phyloP scores from a whole-genome alignment of 2,329 filamentous ascomycete species.

The Bipolaris zeicola region DNA sequence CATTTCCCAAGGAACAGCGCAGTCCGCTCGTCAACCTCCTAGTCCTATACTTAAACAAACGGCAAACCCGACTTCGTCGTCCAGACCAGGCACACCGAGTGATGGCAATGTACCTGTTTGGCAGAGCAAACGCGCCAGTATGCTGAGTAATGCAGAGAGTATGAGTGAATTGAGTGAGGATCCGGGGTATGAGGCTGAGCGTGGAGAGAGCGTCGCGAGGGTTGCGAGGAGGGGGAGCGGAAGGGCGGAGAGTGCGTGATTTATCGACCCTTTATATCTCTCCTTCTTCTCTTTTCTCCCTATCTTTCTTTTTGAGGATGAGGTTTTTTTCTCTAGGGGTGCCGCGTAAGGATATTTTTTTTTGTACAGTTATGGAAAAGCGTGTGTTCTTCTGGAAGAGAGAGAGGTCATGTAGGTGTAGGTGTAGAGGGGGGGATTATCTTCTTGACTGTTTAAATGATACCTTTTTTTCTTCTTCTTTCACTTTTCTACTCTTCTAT shows the following conservation, averaged over 20 bases:
- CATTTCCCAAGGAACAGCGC: conserved; percentile 27
- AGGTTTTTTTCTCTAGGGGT: no score
- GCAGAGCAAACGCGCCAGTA: conserved; percentile 42
- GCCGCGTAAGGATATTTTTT: no score
- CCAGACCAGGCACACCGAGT: conserved; percentile 35
- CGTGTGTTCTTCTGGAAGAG: no score
- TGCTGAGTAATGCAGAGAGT: conserved; percentile 38
- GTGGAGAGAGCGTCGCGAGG: conserved; percentile 8
- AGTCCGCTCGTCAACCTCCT: conserved; percentile 35
- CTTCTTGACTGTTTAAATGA: no score
- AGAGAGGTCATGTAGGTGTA: no score
- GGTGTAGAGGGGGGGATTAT: no score
- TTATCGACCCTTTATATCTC: background rate
- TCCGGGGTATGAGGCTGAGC: conserved; percentile 13
- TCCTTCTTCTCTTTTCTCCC: conserved; percentile 3
- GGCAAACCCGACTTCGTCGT: conserved; percentile 4
- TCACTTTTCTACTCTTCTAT: no score
- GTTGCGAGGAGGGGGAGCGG: conserved; percentile 17
- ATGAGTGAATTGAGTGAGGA: conserved; percentile 19
- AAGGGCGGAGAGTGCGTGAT: conserved; percentile 24
- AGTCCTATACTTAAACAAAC: conserved; percentile 12
- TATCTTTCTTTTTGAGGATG: no score
- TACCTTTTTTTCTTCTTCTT: no score
- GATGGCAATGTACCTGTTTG: conserved; percentile 27
- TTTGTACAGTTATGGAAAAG: background rate